A percentile compares a stretch with the other conserved stretches of the same genome.
These are phyloP conservation scores for Paracorniculantispora psalliotae DNA, from an alignment of 2,329 filamentous ascomycete species.

Conservation along the genomic window DNA sequence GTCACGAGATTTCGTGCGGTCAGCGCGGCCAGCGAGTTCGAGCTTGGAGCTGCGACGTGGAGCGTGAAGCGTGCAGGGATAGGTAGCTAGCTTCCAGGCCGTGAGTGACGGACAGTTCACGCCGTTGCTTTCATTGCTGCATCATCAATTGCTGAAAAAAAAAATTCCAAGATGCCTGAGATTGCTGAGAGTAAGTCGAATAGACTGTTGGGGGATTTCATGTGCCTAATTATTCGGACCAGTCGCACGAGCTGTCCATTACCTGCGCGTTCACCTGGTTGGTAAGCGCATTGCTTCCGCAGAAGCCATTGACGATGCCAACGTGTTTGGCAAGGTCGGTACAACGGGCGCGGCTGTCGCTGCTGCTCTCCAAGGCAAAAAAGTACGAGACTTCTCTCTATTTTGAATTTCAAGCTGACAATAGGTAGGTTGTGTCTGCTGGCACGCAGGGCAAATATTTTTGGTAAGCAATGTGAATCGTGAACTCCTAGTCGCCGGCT, in stretches of 20 bases:
- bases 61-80: constrained; percentile 2
- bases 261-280: constrained; percentile 75
- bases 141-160: background rate
- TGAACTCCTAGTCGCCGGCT: background rate
- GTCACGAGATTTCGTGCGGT: constrained; percentile 31
- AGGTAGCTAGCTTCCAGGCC: background rate
- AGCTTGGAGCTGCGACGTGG: background rate
- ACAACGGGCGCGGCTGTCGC: constrained; percentile 72
- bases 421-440: constrained; percentile 49
- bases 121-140: background rate
- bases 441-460: constrained; percentile 97
- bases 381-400: constrained; percentile 28
- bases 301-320: constrained; percentile 70
- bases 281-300: constrained; percentile 72
- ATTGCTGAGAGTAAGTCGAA: constrained; percentile 51
- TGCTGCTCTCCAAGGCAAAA: constrained; percentile 68
- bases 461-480: constrained; percentile 49
- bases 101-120: background rate
- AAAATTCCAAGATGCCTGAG: constrained; percentile 49
- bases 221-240: constrained; percentile 9
- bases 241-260: constrained; percentile 84
- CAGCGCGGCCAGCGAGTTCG: constrained; percentile 6
- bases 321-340: constrained; percentile 86
- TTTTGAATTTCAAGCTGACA: constrained; percentile 2
- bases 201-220: background rate